Evolutionary conservation across 345 rosid species (phyloP).

Genomic region (Camelina sativa): DNA sequence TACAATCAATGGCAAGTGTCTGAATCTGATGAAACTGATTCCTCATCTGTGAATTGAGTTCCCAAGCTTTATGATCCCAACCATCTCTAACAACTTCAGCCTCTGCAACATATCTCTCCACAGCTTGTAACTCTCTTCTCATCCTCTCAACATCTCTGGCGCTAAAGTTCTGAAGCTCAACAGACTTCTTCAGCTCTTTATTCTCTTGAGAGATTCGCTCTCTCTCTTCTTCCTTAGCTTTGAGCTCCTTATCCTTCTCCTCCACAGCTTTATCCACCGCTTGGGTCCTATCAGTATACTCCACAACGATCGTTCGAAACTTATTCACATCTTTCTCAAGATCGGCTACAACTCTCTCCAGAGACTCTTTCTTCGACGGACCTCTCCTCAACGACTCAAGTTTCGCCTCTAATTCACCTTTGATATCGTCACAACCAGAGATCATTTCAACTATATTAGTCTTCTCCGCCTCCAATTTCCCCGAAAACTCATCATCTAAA

Average conservation of each 20-base stretch:
- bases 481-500: slow-evolving; percentile 59
- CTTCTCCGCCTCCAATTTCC: slow-evolving; percentile 67
- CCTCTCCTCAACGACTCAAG: slow-evolving; percentile 56
- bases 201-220: slow-evolving; percentile 64
- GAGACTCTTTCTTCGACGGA: slow-evolving; percentile 60
- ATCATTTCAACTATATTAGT: slow-evolving; percentile 47
- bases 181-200: slow-evolving; percentile 69
- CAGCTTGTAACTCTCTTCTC: slow-evolving; percentile 86
- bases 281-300: slow-evolving; percentile 49
- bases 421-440: slow-evolving; percentile 43
- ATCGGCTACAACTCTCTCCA: slow-evolving; percentile 62
- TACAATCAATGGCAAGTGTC: slow-evolving; percentile 69
- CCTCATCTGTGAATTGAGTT: slow-evolving; percentile 52
- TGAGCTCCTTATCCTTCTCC: slow-evolving; percentile 64
- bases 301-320: slow-evolving; percentile 60
- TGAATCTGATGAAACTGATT: slow-evolving; percentile 73
- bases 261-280: slow-evolving; percentile 56
- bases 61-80: slow-evolving; percentile 89
- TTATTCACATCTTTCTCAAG: slow-evolving; percentile 74
- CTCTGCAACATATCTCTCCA: slow-evolving; percentile 78
- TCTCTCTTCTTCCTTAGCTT: slow-evolving; percentile 65
- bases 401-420: slow-evolving; percentile 51
- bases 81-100: slow-evolving; percentile 65
- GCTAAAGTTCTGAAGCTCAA: slow-evolving; percentile 75
- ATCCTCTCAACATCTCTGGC: slow-evolving; percentile 87